Conservation (phyloP, 179 eudicot genomes). For the Corrigiola litoralis region DNA sequence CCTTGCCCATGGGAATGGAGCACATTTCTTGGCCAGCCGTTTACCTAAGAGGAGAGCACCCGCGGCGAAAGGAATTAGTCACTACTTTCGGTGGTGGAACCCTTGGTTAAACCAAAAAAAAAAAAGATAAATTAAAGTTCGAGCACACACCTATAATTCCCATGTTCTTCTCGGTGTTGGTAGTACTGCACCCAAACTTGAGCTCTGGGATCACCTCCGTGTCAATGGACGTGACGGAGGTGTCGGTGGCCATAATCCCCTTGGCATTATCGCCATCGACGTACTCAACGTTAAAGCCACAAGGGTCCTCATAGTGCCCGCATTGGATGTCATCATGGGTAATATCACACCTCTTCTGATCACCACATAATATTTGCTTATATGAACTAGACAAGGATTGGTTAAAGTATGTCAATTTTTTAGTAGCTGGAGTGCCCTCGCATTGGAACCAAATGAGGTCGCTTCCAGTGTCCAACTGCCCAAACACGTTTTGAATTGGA, state of each 20-base stretch:
- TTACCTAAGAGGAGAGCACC: too few species aligned
- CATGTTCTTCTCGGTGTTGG: neutral
- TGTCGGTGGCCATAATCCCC: neutral
- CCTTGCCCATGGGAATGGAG: too few species aligned
- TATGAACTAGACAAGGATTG: neutral
- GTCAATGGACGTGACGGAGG: too few species aligned
- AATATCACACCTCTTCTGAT: neutral
- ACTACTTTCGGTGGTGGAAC: too few species aligned
- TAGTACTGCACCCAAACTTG: neutral
- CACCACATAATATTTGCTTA: neutral
- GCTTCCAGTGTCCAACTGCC: neutral
- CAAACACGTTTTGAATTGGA: neutral
- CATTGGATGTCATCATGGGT: neutral
- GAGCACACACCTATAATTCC: slow-evolving; percentile 8
- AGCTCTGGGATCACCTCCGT: neutral
- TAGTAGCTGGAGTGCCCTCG: neutral
- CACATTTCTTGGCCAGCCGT: too few species aligned
- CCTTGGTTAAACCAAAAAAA: too few species aligned
- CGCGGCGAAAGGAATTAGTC: too few species aligned
- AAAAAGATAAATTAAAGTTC: too few species aligned
- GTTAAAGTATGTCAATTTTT: neutral
- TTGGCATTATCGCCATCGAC: neutral
- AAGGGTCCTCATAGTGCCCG: neutral
- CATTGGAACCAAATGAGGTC: slow-evolving; percentile 6
- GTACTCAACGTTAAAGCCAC: neutral